phyloP scores from a whole-genome alignment of 2,329 filamentous ascomycete genomes.

The Aphanocladium album region DNA sequence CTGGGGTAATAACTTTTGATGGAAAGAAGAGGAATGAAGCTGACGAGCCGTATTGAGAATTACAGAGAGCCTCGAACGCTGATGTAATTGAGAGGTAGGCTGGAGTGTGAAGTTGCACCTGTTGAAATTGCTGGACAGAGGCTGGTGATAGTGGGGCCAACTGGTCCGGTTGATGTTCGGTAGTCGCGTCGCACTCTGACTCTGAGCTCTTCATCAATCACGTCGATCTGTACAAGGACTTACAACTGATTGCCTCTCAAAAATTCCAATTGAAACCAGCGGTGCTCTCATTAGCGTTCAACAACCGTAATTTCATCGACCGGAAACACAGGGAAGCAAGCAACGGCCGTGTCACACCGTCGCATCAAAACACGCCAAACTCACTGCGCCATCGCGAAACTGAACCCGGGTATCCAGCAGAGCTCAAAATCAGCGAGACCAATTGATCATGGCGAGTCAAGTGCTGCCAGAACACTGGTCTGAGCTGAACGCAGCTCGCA shows the following conservation, averaged over 20 bases:
- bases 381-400: not conserved
- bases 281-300: not conserved
- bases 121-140: not conserved
- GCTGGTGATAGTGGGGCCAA: conserved; percentile 5
- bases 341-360: not conserved
- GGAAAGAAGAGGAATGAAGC: not conserved
- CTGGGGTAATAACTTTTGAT: not conserved
- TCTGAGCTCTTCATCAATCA: not conserved
- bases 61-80: not conserved
- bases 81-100: not conserved
- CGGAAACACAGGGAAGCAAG: not conserved
- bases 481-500: conserved; percentile 30
- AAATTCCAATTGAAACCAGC: not conserved
- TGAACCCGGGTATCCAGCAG: not conserved
- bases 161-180: conserved; percentile 4
- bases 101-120: not conserved
- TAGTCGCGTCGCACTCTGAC: conserved; percentile 1
- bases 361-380: not conserved
- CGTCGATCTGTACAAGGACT: not conserved
- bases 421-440: not conserved
- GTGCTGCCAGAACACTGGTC: conserved; percentile 36
- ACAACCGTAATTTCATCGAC: no score
- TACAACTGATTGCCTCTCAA: not conserved
- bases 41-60: not conserved
- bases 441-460: conserved; percentile 14